Evolutionary conservation across 2,329 filamentous ascomycete species (phyloP).

Genomic region (Xylaria sp.): DNA sequence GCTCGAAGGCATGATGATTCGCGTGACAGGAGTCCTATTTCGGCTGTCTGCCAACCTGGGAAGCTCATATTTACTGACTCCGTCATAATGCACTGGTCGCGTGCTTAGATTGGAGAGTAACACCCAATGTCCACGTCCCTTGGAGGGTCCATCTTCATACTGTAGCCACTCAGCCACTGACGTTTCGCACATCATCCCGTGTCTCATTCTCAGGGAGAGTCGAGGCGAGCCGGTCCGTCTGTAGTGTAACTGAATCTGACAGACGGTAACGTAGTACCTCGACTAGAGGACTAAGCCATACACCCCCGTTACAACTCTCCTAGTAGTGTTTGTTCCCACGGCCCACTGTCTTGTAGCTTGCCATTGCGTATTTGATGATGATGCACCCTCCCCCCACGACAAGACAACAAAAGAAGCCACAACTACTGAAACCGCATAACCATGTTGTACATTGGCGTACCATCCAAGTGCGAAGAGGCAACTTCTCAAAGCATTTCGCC

Average conservation of each 20-base stretch:
- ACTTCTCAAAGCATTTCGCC: neutral
- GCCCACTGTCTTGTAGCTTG: slow-evolving; percentile 5
- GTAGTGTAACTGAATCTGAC: slow-evolving; percentile 13
- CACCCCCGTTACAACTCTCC: slow-evolving; percentile 10
- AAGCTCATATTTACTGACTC: slow-evolving; percentile 1
- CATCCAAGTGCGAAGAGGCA: neutral
- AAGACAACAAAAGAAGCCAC: neutral
- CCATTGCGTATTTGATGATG: slow-evolving; percentile 3
- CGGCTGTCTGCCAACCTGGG: neutral
- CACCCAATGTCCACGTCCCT: slow-evolving; percentile 14
- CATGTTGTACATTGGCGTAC: slow-evolving; percentile 2
- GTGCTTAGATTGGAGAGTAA: slow-evolving; percentile 17
- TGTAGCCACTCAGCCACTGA: slow-evolving; percentile 26
- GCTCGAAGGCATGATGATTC: slow-evolving; percentile 13
- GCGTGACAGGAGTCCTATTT: slow-evolving; percentile 14
- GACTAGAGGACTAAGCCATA: neutral
- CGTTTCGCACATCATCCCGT: slow-evolving; percentile 7
- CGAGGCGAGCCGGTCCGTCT: slow-evolving; percentile 10
- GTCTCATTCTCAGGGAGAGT: neutral
- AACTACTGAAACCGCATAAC: neutral
- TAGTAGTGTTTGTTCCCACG: slow-evolving; percentile 10
- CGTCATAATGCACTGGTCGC: slow-evolving; percentile 2
- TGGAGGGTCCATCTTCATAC: slow-evolving; percentile 18
- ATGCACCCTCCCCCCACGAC: neutral
- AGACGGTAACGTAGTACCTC: neutral